These are phyloP conservation scores for Toxicodendron radicans DNA, from an alignment of 345 rosid genomes.

Conservation along the genomic window DNA sequence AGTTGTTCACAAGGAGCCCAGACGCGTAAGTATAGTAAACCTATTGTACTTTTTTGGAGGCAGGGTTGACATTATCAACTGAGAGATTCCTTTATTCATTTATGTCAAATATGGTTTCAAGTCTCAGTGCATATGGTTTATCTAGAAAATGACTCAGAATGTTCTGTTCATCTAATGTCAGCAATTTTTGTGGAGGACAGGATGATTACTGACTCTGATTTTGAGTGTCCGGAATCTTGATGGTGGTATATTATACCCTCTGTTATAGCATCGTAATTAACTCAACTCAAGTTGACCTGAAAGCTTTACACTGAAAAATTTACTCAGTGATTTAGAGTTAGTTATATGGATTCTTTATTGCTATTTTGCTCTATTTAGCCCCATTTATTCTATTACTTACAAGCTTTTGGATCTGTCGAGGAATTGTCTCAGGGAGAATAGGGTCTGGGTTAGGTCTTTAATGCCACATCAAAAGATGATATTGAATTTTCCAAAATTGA, in stretches of 20 bases:
- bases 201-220: conserved; percentile 1
- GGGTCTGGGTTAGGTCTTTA: neutral
- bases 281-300: neutral
- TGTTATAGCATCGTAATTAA: neutral
- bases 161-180: neutral
- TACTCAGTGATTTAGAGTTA: neutral
- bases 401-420: neutral
- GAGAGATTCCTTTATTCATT: conserved; percentile 3
- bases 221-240: neutral
- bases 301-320: neutral
- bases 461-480: neutral
- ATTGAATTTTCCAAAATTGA: neutral
- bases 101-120: neutral
- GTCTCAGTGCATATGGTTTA: neutral
- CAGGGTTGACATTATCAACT: neutral
- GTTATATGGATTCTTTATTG: neutral
- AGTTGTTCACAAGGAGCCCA: conserved; percentile 59
- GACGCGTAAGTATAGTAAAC: conserved; percentile 40
- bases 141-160: neutral
- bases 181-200: neutral
- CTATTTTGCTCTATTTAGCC: neutral
- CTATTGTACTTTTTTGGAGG: neutral
- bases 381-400: neutral
- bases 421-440: neutral
- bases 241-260: neutral